Conservation (phyloP, 805 yeast species). For the Yarrowia sp. region DNA sequence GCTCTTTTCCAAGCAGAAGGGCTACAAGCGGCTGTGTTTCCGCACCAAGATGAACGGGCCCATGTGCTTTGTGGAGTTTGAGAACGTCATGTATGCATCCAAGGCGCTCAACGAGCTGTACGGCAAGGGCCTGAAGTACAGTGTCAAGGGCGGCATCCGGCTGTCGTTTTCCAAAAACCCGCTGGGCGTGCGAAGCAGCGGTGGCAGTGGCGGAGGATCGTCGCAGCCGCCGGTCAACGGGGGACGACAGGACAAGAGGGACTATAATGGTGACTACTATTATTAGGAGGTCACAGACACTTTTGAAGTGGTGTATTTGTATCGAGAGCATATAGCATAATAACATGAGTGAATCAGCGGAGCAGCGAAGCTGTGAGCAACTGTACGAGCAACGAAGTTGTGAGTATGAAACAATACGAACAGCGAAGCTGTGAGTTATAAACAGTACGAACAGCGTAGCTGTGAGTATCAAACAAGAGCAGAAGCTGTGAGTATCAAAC, state of each 20-base stretch:
- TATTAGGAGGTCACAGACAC: slow-evolving; percentile 14
- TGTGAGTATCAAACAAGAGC: no score
- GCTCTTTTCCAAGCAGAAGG: slow-evolving; percentile 85
- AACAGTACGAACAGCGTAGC: no score
- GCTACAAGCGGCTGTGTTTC: slow-evolving; percentile 91
- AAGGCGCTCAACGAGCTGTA: slow-evolving; percentile 92
- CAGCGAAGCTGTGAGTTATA: no score
- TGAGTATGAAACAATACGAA: no score
- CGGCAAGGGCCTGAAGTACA: slow-evolving; percentile 88
- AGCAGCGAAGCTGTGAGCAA: no score
- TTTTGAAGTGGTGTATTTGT: slow-evolving; percentile 37
- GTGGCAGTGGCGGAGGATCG: slow-evolving; percentile 22
- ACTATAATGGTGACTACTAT: slow-evolving; percentile 30
- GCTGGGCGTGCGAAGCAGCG: slow-evolving; percentile 84
- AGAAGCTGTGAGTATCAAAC: no score
- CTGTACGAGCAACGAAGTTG: no score
- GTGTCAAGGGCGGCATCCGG: slow-evolving; percentile 92
- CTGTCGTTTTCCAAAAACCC: slow-evolving; percentile 95
- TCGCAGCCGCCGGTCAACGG: slow-evolving; percentile 21
- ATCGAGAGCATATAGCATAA: slow-evolving; percentile 39
- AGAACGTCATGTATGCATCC: slow-evolving; percentile 92
- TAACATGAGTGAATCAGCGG: slow-evolving; percentile 25
- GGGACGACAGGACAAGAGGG: slow-evolving; percentile 32
- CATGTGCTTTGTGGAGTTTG: slow-evolving; percentile 99
- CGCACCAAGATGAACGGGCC: slow-evolving; percentile 90